Evolutionary conservation across 148 eudicot species (phyloP), one percentile per base, ranked within the genome.

Genomic region (Polygonum maritimum): DNA sequence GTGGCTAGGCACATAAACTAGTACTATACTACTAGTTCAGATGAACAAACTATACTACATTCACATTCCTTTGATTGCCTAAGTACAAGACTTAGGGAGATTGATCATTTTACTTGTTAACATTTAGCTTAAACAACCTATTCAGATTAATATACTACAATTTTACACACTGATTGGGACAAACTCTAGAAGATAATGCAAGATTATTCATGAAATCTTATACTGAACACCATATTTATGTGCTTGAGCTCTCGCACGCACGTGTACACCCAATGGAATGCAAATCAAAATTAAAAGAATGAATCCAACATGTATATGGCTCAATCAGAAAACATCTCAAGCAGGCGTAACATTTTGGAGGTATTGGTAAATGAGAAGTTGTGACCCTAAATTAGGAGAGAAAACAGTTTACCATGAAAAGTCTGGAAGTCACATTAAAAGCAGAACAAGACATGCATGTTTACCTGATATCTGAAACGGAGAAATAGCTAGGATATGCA

Each of bases 381-480:
- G 55, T 51, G 55, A 15, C 55, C 51, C 11, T 51, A 13, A 19
- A 19, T 19, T 57, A 19, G 31, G 31, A 22, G 63, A 57, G 22
- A 57, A 21, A 19, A 9, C 31, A 21, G 26, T 18, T 57, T n/a
- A 57, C 21, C 63, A 57, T 19, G 63, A n/a, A n/a, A 54, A 48
- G 51, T 48, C 16, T 51, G 55, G 55, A 51, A 51, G 16, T 11
- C 55, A 57, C 11, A 57, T 1, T 57, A 7, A 57, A 33, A 57
- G 21, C 33, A n/a, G 63, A 22, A 21, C 31, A 19, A 2, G 21
- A 57, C 3, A 11, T 62, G 69, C 69, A 33, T 21, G 33, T 22
- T 60, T 85, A 94, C 98, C 97, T 89, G 88, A 94, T 89, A 83
- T 94, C 95, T 36, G 98, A 90, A 82, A 94, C 95, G 78, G 93